Evolutionary conservation across 2,329 filamentous ascomycete species (phyloP).

Genomic region (Cladophialophora carrionii): DNA sequence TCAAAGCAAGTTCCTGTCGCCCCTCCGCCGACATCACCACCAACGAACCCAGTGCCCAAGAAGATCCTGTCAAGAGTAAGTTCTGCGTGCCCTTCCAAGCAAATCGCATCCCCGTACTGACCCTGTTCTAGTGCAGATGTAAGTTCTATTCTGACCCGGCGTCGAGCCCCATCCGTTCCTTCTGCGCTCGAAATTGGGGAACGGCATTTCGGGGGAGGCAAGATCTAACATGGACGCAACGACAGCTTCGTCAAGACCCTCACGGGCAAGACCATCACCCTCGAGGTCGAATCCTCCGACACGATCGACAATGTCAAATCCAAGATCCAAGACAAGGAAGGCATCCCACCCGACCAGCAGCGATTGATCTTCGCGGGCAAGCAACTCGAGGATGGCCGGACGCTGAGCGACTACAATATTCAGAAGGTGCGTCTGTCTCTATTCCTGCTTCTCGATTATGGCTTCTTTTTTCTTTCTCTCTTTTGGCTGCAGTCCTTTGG

Average conservation of each 20-base stretch:
- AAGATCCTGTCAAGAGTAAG: conserved; percentile 38
- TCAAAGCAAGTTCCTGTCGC: conserved; percentile 11
- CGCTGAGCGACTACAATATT: conserved; percentile 98
- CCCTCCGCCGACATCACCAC: conserved; percentile 14
- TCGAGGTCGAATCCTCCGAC: conserved; percentile 98
- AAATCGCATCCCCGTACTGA: conserved; percentile 17
- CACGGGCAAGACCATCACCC: conserved; percentile 99
- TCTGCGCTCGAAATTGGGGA: neutral
- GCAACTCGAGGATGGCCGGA: conserved; percentile 98
- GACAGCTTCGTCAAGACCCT: conserved; percentile 99
- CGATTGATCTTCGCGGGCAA: conserved; percentile 98
- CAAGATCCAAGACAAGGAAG: conserved; percentile 99
- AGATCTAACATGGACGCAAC: conserved; percentile 12
- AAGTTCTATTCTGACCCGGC: conserved; percentile 51
- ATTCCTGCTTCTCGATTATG: neutral
- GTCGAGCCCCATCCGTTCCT: neutral
- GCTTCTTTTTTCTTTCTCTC: too few relatives aligned
- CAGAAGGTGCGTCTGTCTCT: conserved; percentile 74
- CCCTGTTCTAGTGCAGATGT: conserved; percentile 79
- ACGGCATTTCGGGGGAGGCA: conserved; percentile 6
- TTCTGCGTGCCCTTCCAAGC: neutral
- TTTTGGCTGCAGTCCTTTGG: too few relatives aligned
- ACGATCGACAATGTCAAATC: conserved; percentile 99
- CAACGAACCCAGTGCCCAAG: conserved; percentile 27
- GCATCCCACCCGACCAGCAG: conserved; percentile 97